Evolutionary conservation across 768 basidiomycete species (phyloP), one percentile per base, ranked within the genome.

Genomic region (Collybiopsis luxurians): DNA sequence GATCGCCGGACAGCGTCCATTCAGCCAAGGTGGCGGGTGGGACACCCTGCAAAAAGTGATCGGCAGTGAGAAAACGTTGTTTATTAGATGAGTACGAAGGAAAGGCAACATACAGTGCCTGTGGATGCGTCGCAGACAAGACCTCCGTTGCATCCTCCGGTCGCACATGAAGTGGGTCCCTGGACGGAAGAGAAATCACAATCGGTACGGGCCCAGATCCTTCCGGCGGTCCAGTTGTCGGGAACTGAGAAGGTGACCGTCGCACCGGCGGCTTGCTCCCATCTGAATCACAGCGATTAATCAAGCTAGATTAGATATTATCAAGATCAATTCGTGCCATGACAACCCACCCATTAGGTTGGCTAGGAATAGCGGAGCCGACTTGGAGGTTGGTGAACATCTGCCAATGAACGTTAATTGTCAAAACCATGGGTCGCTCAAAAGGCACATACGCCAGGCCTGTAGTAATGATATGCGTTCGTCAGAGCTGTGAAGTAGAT

Each of bases 121-220:
- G 76, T 78, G 39, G 64, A 63, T 11, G 73, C 59, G 62, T 79
- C 81, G 59, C 88, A 89, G 12, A 73, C 63, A 9, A 90, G 71
- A 38, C 87, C 88, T 15, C 88, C 87, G 57, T 84, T 85, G 64
- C 87, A 89, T 47, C 85, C 85, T 38, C 87, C 88, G 55, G 77
- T 75, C 21, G 82, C 60, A 60, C 87, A 90, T 13, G 83, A 82
- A 60, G 77, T 83, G 23, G 79, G 83, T n/a, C 79, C 78, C 38
- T 75, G 76, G 62, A 78, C 76, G 40, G 60, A 71, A 52, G 69
- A 71, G 64, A 89, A 89, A 68, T 87, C 71, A 61, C 88, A 89
- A 63, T 86, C 68, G 17, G 82, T 80, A 26, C 86, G 79, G 45
- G 71, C 86, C 78, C 77, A 79, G 53, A 79, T 63, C 50, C 67